Evolutionary conservation across 2,329 filamentous ascomycete species (phyloP).

Genomic region (Neonectria sp.): DNA sequence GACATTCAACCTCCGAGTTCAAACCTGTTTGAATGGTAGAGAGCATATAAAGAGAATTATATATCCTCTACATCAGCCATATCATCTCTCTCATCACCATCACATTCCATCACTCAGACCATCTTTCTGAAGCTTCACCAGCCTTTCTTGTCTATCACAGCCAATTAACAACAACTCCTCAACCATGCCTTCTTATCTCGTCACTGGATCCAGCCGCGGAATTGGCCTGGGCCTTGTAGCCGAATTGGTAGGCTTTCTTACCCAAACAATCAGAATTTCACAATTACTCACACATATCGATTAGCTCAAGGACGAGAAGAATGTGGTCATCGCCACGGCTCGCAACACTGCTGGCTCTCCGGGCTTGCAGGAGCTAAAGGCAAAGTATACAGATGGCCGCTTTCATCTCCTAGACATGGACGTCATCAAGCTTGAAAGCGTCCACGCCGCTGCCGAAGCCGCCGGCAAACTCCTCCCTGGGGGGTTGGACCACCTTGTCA

Average conservation of each 20-base stretch:
- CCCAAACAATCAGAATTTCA: background rate
- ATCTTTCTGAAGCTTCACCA: too few relatives aligned
- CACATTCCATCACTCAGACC: too few relatives aligned
- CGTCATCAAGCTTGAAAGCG: conserved; percentile 20
- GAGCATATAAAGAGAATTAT: too few relatives aligned
- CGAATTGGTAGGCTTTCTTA: conserved; percentile 34
- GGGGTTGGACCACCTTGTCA: conserved; percentile 42
- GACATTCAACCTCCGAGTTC: too few relatives aligned
- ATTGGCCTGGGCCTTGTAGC: conserved; percentile 41
- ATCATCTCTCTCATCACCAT: background rate
- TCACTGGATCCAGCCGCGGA: conserved; percentile 44
- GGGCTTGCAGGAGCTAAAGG: conserved; percentile 32
- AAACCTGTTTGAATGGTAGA: too few relatives aligned
- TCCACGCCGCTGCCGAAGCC: conserved; percentile 33
- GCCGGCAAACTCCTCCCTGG: conserved; percentile 30
- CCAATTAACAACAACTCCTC: too few relatives aligned
- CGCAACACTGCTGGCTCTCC: conserved; percentile 31
- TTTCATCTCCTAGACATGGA: conserved; percentile 24
- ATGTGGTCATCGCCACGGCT: conserved; percentile 41
- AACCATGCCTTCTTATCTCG: conserved; percentile 37
- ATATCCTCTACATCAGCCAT: background rate
- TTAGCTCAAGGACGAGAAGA: conserved; percentile 40
- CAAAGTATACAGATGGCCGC: conserved; percentile 13
- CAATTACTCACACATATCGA: background rate
- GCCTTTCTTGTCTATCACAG: too few relatives aligned